Percentiles rank a stretch among this genome's conserved stretches.
Evolutionary conservation across 352 stramenopile genomes (phyloP).

Genomic region (Globisporangium perplexum): DNA sequence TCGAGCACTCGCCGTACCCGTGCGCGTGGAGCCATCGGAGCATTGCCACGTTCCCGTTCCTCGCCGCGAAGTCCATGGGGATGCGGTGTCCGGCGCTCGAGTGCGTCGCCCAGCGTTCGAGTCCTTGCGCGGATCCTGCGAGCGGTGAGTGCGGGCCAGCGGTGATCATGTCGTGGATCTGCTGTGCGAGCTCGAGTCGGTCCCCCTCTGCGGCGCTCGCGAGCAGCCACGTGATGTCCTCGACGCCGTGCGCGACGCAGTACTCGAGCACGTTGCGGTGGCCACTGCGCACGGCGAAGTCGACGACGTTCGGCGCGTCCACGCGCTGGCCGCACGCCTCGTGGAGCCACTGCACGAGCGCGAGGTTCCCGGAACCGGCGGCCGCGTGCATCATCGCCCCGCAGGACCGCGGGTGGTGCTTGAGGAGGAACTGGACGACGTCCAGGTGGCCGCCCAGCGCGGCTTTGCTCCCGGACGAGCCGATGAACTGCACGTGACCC

Average conservation of each 20-base stretch:
- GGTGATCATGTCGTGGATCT: neutral
- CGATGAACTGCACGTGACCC: neutral
- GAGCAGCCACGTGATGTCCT: neutral
- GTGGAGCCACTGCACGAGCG: neutral
- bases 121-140: neutral
- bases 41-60: conserved; percentile 1
- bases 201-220: neutral
- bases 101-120: neutral
- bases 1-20: neutral
- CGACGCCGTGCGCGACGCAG: neutral
- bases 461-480: neutral
- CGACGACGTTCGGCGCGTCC: neutral
- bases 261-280: neutral
- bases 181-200: neutral
- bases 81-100: neutral
- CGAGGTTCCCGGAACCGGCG: neutral
- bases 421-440: neutral
- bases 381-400: neutral
- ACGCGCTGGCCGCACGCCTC: neutral
- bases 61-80: neutral
- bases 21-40: neutral
- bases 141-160: neutral
- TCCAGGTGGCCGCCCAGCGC: neutral
- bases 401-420: neutral
- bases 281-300: neutral